Percentiles rank a stretch among this genome's conserved stretches.
Evolutionary conservation across 257 asterid genomes (phyloP).

Genomic region (Solanum etuberosum): DNA sequence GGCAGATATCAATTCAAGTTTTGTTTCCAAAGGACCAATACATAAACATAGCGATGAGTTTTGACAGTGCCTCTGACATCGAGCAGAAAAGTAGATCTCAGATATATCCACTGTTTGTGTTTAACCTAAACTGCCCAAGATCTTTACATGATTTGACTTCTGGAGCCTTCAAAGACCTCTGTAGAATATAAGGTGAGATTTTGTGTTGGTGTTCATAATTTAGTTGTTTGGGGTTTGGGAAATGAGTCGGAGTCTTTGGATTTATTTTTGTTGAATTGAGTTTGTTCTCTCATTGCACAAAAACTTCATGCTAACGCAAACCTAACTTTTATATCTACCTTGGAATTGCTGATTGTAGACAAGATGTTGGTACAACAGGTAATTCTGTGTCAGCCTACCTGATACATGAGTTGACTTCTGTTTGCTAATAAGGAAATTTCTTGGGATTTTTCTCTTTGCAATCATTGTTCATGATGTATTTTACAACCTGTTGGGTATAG

Average conservation of each 20-base stretch:
- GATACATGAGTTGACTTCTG: not conserved
- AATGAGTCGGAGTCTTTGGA: too few relatives aligned
- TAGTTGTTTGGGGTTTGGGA: too few relatives aligned
- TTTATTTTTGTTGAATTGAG: not conserved
- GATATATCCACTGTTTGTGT: too few relatives aligned
- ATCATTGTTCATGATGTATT: conserved; percentile 20
- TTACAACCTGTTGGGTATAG: too few relatives aligned
- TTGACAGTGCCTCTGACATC: too few relatives aligned
- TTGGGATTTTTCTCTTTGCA: conserved; percentile 21
- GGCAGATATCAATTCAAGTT: not conserved
- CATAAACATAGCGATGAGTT: not conserved
- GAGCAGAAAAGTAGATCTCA: too few relatives aligned
- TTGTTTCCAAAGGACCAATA: not conserved
- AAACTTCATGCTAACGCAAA: not conserved
- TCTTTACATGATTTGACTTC: too few relatives aligned
- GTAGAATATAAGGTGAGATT: too few relatives aligned
- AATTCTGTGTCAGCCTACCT: not conserved
- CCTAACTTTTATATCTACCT: conserved; percentile 38
- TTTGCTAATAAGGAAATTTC: not conserved
- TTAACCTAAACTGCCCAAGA: too few relatives aligned
- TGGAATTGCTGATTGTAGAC: not conserved
- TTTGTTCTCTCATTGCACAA: too few relatives aligned
- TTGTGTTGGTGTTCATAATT: too few relatives aligned
- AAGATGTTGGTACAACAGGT: not conserved
- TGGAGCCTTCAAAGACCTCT: too few relatives aligned